Conservation (phyloP, 2,329 filamentous ascomycete species). For the Arachnomyces sp. region DNA sequence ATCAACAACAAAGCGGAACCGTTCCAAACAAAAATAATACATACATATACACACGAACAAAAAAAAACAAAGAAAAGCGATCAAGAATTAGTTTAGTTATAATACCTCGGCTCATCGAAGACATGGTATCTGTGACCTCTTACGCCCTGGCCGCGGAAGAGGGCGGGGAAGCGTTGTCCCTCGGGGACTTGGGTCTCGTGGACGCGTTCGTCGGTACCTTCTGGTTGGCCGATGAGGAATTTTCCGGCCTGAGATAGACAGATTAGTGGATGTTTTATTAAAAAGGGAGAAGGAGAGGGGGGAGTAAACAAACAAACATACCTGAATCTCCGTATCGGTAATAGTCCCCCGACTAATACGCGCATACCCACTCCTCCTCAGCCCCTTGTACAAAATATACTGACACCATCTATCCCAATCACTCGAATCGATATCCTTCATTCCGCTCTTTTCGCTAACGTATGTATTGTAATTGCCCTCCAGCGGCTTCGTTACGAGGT, state of each 20-base stretch:
- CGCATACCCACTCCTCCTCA: constrained; percentile 81
- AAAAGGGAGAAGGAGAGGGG: background rate
- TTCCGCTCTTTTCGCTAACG: constrained; percentile 74
- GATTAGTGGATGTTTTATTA: constrained; percentile 10
- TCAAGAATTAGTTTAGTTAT: constrained; percentile 25
- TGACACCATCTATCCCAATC: constrained; percentile 99
- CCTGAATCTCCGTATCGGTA: constrained; percentile 94
- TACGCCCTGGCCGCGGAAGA: constrained; percentile 80
- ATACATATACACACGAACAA: background rate
- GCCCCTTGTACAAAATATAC: constrained; percentile 89
- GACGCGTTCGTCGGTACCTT: constrained; percentile 57
- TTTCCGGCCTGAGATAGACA: constrained; percentile 59
- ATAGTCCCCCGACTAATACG: constrained; percentile 82
- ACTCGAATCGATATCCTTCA: constrained; percentile 85
- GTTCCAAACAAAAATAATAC: background rate
- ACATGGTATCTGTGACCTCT: constrained; percentile 90
- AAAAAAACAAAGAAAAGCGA: too few relatives aligned
- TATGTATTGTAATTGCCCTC: constrained; percentile 97
- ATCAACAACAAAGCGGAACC: too few relatives aligned
- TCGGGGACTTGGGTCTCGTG: constrained; percentile 65
- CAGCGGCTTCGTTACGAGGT: constrained; percentile 82
- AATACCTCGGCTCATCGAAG: constrained; percentile 81
- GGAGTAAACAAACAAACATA: constrained; percentile 27
- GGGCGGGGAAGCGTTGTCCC: constrained; percentile 70
- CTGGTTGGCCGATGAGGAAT: constrained; percentile 70